Evolutionary conservation across 306 rosid species (phyloP).

Genomic region (Urtica urens): DNA sequence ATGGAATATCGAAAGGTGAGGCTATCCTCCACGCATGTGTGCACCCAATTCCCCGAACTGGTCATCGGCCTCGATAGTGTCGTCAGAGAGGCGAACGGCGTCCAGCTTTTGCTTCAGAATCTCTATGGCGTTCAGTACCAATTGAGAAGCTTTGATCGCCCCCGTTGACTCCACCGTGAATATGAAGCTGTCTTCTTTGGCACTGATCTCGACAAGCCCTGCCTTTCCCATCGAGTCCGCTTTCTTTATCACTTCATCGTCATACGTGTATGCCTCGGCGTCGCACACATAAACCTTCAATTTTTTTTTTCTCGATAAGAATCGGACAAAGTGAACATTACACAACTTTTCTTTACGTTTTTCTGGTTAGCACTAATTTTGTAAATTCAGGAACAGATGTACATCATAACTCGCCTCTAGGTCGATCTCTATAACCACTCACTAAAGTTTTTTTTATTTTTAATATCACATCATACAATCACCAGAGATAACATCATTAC

Average conservation of each 20-base stretch:
- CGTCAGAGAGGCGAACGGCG: slow-evolving; percentile 87
- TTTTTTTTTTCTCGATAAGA: neutral
- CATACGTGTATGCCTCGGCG: slow-evolving; percentile 79
- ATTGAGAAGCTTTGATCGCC: slow-evolving; percentile 76
- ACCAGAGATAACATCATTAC: neutral
- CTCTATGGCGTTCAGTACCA: slow-evolving; percentile 83
- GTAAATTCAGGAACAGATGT: no score
- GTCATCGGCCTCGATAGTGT: slow-evolving; percentile 86
- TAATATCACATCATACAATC: neutral
- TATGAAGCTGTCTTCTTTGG: slow-evolving; percentile 79
- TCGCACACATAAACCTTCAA: slow-evolving; percentile 58
- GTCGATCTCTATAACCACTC: no score
- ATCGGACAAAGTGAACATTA: neutral
- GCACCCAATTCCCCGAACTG: slow-evolving; percentile 97
- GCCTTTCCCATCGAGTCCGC: slow-evolving; percentile 96
- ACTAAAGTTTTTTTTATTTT: no score
- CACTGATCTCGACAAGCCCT: slow-evolving; percentile 78
- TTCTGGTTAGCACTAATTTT: no score
- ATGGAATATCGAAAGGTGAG: slow-evolving; percentile 1
- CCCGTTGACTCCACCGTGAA: slow-evolving; percentile 93
- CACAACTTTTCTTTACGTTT: neutral
- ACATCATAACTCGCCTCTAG: no score
- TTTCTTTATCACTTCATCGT: slow-evolving; percentile 87
- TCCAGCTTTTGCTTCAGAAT: slow-evolving; percentile 85
- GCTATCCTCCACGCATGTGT: slow-evolving; percentile 91